phyloP scores from a whole-genome alignment of 2,329 filamentous ascomycete genomes.

The Xylaria sp. region DNA sequence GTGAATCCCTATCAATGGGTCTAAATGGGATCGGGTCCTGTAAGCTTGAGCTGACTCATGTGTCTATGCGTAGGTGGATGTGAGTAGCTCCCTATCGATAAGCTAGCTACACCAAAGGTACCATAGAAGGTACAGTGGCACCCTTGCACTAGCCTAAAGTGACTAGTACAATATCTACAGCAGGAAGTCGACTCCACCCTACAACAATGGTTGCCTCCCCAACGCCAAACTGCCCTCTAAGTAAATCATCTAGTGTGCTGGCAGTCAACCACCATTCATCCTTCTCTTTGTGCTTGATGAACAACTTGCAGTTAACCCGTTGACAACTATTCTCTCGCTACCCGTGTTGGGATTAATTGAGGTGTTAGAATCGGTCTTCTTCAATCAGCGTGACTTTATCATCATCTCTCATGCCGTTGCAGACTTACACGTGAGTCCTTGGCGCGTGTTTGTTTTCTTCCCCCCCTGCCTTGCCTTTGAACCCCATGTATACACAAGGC shows the following conservation, averaged over 20 bases:
- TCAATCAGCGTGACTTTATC: conserved; percentile 29
- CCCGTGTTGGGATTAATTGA: conserved; percentile 25
- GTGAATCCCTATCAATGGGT: not conserved
- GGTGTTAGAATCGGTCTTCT: conserved; percentile 11
- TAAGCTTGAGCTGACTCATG: conserved; percentile 11
- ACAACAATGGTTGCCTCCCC: conserved; percentile 42
- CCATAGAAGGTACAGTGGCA: not conserved
- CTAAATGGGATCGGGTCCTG: not conserved
- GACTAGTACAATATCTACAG: not conserved
- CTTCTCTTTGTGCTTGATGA: conserved; percentile 25
- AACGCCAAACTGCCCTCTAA: conserved; percentile 39
- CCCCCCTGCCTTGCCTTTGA: not conserved
- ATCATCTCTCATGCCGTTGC: conserved; percentile 36
- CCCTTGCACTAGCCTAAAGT: not conserved
- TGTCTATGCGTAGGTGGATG: too few species aligned
- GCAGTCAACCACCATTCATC: conserved; percentile 5
- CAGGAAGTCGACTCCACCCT: conserved; percentile 20
- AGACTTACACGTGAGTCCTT: conserved; percentile 30
- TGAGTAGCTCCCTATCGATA: conserved; percentile 1
- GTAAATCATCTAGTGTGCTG: conserved; percentile 32
- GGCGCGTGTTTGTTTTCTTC: conserved; percentile 25
- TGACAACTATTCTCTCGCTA: conserved; percentile 31
- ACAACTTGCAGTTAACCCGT: conserved; percentile 36
- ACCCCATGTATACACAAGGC: not conserved
- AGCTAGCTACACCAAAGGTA: too few species aligned